These are phyloP conservation scores for Dothideomycetes sp. DNA, from an alignment of 2,329 filamentous ascomycete genomes.

Conservation along the genomic window DNA sequence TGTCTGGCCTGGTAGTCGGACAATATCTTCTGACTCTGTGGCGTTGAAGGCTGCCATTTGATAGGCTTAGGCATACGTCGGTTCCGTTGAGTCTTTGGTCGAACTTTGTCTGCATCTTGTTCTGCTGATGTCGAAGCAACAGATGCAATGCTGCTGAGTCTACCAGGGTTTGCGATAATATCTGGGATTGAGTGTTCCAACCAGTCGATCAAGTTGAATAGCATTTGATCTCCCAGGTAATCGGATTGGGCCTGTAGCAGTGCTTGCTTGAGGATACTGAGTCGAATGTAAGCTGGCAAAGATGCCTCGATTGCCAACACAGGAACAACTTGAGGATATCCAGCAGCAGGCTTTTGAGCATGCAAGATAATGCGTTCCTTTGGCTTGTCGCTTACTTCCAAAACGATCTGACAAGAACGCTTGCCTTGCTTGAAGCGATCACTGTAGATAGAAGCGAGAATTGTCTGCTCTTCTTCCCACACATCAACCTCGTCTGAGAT, in stretches of 20 bases:
- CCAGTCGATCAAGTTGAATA: constrained; percentile 88
- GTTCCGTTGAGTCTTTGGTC: constrained; percentile 13
- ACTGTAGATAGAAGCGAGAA: constrained; percentile 77
- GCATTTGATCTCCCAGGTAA: constrained; percentile 76
- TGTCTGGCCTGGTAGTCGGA: constrained; percentile 63
- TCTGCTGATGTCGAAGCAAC: constrained; percentile 54
- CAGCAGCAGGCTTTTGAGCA: constrained; percentile 57
- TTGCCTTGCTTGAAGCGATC: constrained; percentile 53
- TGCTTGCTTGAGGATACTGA: constrained; percentile 74
- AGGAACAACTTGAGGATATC: constrained; percentile 61
- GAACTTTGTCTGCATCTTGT: constrained; percentile 18
- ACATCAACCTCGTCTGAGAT: constrained; percentile 39
- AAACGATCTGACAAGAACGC: constrained; percentile 56
- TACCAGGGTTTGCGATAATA: constrained; percentile 80
- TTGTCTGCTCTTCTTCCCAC: constrained; percentile 80
- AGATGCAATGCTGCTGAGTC: constrained; percentile 71
- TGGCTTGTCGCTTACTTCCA: constrained; percentile 44
- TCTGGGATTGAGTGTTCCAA: constrained; percentile 71
- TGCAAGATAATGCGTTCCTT: constrained; percentile 45
- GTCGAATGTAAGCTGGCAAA: constrained; percentile 83
- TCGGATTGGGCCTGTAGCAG: constrained; percentile 61
- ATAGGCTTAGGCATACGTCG: constrained; percentile 45
- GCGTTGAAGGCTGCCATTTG: constrained; percentile 51
- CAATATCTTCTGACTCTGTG: constrained; percentile 49
- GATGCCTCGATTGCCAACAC: constrained; percentile 59